Percentiles rank a stretch among this genome's conserved stretches.
Conservation (phyloP, 2,329 filamentous ascomycete genomes). For the Orbilia quercus region DNA sequence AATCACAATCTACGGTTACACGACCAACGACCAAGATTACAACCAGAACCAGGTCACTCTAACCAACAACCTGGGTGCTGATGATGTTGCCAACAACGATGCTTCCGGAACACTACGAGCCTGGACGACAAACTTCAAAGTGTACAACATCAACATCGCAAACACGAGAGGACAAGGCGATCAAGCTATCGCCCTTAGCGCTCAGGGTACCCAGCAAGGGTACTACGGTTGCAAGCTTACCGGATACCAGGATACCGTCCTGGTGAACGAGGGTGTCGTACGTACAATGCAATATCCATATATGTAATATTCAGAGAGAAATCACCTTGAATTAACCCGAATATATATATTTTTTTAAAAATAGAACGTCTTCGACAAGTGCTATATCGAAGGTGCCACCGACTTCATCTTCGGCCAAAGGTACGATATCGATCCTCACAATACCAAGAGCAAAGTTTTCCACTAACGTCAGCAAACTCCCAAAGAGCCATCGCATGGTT, state of each 20-base stretch:
- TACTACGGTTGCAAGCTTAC: constrained; percentile 70
- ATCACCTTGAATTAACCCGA: background rate
- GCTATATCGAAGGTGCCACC: constrained; percentile 70
- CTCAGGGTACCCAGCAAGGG: constrained; percentile 67
- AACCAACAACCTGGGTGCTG: constrained; percentile 64
- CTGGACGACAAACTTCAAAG: constrained; percentile 67
- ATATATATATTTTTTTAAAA: no score
- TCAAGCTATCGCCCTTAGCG: constrained; percentile 69
- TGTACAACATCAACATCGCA: constrained; percentile 73
- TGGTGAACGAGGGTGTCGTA: constrained; percentile 65
- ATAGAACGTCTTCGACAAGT: constrained; percentile 69
- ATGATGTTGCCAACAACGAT: constrained; percentile 67
- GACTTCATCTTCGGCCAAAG: constrained; percentile 72
- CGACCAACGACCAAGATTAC: constrained; percentile 68
- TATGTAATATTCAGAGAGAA: no score
- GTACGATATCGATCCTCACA: no score
- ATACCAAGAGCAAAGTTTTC: no score
- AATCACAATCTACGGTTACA: constrained; percentile 72
- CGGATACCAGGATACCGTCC: constrained; percentile 70
- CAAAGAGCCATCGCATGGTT: constrained; percentile 67
- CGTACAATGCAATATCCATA: constrained; percentile 2
- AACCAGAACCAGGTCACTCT: constrained; percentile 69
- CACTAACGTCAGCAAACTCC: constrained; percentile 5
- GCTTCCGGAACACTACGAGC: constrained; percentile 67
- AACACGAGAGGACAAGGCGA: constrained; percentile 65